A percentile compares a stretch with the other conserved stretches of the same genome.
Conservation (phyloP, 306 rosid genomes). For the Ormosia emarginata region DNA sequence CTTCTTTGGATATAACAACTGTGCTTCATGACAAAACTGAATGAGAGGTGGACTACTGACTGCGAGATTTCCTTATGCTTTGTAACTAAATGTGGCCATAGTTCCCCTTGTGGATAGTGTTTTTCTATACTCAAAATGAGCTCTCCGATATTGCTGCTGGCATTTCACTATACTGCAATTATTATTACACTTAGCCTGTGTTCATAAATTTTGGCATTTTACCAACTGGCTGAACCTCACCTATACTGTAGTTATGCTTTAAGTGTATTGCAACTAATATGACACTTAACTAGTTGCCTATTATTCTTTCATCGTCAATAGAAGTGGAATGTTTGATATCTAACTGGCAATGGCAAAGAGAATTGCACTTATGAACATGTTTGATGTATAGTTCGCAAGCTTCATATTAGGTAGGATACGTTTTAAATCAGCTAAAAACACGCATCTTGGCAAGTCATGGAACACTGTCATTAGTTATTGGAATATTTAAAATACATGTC, state of each 20-base stretch:
- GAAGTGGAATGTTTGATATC: not conserved
- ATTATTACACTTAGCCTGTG: not conserved
- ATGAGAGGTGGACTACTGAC: not conserved
- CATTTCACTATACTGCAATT: not conserved
- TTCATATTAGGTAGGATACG: not conserved
- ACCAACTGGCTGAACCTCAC: not conserved
- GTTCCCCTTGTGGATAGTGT: not conserved
- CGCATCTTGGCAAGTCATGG: not conserved
- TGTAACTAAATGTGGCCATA: not conserved
- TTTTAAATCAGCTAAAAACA: not conserved
- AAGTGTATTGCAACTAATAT: not conserved
- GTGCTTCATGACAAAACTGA: not conserved
- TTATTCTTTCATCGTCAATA: not conserved
- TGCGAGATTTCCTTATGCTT: not conserved
- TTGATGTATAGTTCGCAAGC: not conserved
- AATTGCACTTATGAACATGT: not conserved
- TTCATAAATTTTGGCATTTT: not conserved
- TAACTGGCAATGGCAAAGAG: not conserved
- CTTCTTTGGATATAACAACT: not conserved
- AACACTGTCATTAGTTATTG: not conserved
- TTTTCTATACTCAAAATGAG: not conserved
- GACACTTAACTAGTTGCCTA: not conserved
- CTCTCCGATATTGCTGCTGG: not conserved
- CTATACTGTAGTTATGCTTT: not conserved
- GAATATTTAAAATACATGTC: not conserved